Percentiles rank a stretch among this genome's conserved stretches.
phyloP scores from a whole-genome alignment of 805 yeast genomes.

The Wickerhamiella kurtzmanii region DNA sequence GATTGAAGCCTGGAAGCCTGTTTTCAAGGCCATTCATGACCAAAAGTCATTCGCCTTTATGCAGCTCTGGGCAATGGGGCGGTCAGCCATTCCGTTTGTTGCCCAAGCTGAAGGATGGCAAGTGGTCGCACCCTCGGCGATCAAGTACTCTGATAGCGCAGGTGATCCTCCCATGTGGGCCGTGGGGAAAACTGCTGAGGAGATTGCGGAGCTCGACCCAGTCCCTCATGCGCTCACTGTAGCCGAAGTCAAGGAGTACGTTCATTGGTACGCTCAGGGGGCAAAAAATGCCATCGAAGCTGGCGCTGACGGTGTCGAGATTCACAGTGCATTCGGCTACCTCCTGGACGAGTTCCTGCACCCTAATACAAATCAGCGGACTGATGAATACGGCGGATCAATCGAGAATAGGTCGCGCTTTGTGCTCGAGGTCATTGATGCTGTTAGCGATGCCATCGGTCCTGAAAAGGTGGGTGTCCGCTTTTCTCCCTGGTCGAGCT shows the following conservation, averaged over 20 bases:
- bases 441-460: constrained; percentile 27
- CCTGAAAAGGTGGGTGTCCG: constrained; percentile 26
- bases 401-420: constrained; percentile 45
- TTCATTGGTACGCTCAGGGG: constrained; percentile 32
- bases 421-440: constrained; percentile 35
- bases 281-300: constrained; percentile 40
- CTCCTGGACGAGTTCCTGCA: constrained; percentile 38
- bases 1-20: constrained; percentile 25
- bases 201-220: not conserved
- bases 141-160: not conserved
- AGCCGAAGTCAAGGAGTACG: constrained; percentile 31
- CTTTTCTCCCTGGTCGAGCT: constrained; percentile 27
- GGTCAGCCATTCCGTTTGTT: constrained; percentile 9
- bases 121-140: not conserved
- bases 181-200: not conserved
- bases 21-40: constrained; percentile 34
- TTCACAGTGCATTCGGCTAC: constrained; percentile 56
- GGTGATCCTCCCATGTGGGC: not conserved
- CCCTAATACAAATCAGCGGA: constrained; percentile 36
- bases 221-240: constrained; percentile 22
- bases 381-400: constrained; percentile 52
- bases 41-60: constrained; percentile 28
- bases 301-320: constrained; percentile 51
- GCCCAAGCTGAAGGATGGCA: not conserved
- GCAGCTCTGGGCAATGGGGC: constrained; percentile 38